phyloP scores from a whole-genome alignment of 2,329 filamentous ascomycete species.

The Pyrenophora teres region DNA sequence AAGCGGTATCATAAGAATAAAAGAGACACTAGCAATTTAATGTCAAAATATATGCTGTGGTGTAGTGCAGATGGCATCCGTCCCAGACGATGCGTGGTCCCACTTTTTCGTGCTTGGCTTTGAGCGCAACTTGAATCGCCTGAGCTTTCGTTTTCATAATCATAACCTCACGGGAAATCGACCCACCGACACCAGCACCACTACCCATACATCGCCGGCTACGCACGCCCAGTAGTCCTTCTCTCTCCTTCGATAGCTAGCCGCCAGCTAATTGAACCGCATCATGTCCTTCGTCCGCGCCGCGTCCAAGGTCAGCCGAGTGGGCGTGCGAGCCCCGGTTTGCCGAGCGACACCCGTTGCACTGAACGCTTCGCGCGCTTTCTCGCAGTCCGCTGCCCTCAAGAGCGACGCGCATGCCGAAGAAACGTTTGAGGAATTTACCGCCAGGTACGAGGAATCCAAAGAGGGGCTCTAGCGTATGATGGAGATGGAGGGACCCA shows the following conservation, averaged over 20 bases:
- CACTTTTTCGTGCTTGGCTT: constrained; percentile 30
- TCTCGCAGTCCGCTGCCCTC: constrained; percentile 57
- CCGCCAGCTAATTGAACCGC: constrained; percentile 33
- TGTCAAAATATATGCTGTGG: neutral
- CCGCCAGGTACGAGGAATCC: constrained; percentile 74
- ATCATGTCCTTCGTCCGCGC: constrained; percentile 48
- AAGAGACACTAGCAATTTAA: too few species aligned
- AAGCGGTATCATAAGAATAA: too few species aligned
- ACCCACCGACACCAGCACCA: constrained; percentile 33
- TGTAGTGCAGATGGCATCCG: constrained; percentile 10
- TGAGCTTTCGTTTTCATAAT: constrained; percentile 33
- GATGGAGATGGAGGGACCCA: constrained; percentile 20
- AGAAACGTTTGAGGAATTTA: constrained; percentile 99
- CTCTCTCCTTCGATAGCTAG: constrained; percentile 26
- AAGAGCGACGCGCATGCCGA: constrained; percentile 71
- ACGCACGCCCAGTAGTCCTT: constrained; percentile 27
- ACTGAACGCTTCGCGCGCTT: constrained; percentile 46
- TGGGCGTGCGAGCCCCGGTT: constrained; percentile 41
- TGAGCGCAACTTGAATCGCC: constrained; percentile 26
- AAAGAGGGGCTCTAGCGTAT: constrained; percentile 22
- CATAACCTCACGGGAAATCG: constrained; percentile 28
- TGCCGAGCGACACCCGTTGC: constrained; percentile 42
- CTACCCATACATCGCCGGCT: constrained; percentile 27
- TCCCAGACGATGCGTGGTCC: constrained; percentile 16
- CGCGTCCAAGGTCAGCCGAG: constrained; percentile 42